Percentiles rank a stretch among this genome's conserved stretches.
Conservation (phyloP, 345 rosid species). For the Gossypium stocksii region DNA sequence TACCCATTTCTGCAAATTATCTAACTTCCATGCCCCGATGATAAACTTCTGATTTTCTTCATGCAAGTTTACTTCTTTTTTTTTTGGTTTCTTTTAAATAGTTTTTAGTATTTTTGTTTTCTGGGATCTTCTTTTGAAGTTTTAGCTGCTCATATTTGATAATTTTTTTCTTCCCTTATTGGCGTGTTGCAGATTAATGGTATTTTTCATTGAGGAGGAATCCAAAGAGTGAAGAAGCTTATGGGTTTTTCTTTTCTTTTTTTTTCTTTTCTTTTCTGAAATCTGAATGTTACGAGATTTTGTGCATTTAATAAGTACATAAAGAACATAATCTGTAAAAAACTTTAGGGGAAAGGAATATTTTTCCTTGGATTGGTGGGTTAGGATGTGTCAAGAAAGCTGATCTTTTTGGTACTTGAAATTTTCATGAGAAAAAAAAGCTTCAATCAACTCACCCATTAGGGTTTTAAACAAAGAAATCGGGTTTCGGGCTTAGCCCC, state of each 20-base stretch:
- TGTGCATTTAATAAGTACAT: background rate
- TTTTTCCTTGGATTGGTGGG: constrained; percentile 4
- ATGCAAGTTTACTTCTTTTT: background rate
- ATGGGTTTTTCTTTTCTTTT: background rate
- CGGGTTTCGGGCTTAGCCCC: constrained; percentile 11
- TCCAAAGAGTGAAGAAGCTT: constrained; percentile 4
- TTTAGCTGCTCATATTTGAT: constrained; percentile 8
- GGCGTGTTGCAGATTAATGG: constrained; percentile 18
- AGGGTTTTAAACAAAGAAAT: constrained; percentile 6
- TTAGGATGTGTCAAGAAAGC: background rate
- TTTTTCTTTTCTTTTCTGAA: no score
- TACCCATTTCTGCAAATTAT: constrained; percentile 22
- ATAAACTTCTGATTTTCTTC: constrained; percentile 9
- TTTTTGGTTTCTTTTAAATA: background rate
- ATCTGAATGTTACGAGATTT: background rate
- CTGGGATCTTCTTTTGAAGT: background rate
- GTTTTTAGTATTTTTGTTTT: background rate
- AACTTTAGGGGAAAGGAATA: background rate
- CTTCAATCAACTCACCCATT: background rate
- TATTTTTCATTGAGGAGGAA: background rate
- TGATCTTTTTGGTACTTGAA: background rate
- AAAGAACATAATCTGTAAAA: background rate
- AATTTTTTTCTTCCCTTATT: background rate
- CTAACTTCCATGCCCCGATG: constrained; percentile 21
- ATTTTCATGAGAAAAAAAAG: no score